Evolutionary conservation across 805 yeast species (phyloP), one percentile per base, ranked within the genome.

Genomic region (Starmerella floricola): DNA sequence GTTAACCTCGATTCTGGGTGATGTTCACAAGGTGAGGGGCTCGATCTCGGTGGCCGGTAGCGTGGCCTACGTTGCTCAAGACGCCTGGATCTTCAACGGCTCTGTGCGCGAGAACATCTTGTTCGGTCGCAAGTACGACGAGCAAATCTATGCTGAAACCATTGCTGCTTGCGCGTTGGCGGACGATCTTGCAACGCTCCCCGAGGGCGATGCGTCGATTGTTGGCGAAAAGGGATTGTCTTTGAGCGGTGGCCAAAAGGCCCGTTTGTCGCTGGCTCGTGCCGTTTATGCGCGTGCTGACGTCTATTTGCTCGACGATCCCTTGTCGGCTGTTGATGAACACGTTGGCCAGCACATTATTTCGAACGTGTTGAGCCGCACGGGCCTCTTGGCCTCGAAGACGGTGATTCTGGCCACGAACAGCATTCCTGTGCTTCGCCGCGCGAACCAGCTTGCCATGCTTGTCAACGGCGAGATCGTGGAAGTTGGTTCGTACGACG

Each of bases 31-130:
- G 60, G 68, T 76, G 16, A 71, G 73, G 39, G 97, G 97, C 33
- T 63, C 71, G 17, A 87, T 82, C 4, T 66, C 67, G 15, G 72
- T 79, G 10, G 78, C 72, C 56, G 97, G 96, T 32, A 68, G 73
- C 36, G 68, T 83, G 28, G 96, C 96, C 0, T 88, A 87, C 60
- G 94, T 81, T 32, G 78, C 94, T 41, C 84, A 84, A 8, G 77
- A 81, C 31, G 93, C 98, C 1, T 91, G 98, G 98, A 86, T 91
- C 49, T 80, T 86, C 81, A 91, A 91, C 58, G 97, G 94, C 28
- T 70, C 93, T 3, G 88, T 91, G 4, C 71, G 72, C 54, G 85
- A 79, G 15, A 83, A 83, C 55, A 81, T 83, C 41, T 38, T 69
- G 12, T 84, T 83, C 62, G 94, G 94, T 13, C 47, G 56, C 16